Conservation (phyloP, 2,329 filamentous ascomycete species). For the Endoconidiophora polonica region DNA sequence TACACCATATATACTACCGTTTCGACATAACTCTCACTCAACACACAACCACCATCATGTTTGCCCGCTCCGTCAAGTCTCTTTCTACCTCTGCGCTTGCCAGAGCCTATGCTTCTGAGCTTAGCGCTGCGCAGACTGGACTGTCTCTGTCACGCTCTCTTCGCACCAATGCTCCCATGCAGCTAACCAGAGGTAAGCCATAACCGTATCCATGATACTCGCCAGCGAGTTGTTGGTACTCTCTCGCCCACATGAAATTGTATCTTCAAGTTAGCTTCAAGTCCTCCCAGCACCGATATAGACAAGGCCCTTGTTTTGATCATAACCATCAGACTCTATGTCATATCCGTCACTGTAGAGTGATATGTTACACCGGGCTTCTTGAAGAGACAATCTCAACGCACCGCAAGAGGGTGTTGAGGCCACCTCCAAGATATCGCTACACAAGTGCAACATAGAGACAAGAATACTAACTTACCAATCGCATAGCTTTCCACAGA, state of each 20-base stretch:
- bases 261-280: neutral
- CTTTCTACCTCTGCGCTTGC: neutral
- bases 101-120: neutral
- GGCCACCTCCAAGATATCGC: neutral
- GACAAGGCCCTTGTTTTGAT: neutral
- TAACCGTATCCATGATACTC: neutral
- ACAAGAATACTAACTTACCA: neutral
- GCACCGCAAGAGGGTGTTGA: neutral
- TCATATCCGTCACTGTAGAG: neutral
- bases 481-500: slow-evolving; percentile 2
- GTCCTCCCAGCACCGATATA: neutral
- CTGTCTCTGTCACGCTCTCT: neutral
- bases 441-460: neutral
- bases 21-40: neutral
- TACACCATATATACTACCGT: no score
- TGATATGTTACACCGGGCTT: neutral
- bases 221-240: neutral
- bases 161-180: neutral
- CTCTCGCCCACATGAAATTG: neutral
- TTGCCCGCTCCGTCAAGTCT: slow-evolving; percentile 11
- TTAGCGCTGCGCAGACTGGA: neutral
- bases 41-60: slow-evolving; percentile 4
- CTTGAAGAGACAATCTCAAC: neutral
- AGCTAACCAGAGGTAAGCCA: neutral
- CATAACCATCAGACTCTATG: neutral